Conservation (phyloP, 2,329 filamentous ascomycete genomes). For the Spiromastix sp. region DNA sequence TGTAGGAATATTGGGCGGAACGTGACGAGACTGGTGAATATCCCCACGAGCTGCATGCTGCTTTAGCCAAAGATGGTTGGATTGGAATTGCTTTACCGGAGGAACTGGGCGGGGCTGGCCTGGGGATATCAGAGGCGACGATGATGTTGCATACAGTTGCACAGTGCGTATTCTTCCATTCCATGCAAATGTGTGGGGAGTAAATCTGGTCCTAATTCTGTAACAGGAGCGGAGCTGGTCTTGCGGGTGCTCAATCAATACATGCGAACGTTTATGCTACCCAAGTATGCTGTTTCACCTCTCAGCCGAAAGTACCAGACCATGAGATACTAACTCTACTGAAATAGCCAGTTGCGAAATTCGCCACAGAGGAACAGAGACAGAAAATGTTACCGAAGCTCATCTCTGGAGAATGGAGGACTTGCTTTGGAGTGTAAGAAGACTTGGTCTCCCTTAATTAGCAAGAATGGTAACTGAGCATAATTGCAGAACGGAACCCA, state of each 20-base stretch:
- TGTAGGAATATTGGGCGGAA: slow-evolving; percentile 59
- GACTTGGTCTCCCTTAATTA: slow-evolving; percentile 1
- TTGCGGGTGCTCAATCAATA: slow-evolving; percentile 54
- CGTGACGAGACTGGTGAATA: slow-evolving; percentile 61
- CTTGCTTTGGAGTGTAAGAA: slow-evolving; percentile 61
- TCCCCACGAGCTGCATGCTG: slow-evolving; percentile 65
- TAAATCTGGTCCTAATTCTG: no score
- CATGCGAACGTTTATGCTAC: slow-evolving; percentile 50
- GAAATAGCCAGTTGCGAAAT: slow-evolving; percentile 51
- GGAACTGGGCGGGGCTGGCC: slow-evolving; percentile 59
- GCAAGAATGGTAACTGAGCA: neutral
- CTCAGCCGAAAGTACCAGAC: neutral
- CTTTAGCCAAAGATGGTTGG: slow-evolving; percentile 66
- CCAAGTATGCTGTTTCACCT: slow-evolving; percentile 37
- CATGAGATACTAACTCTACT: neutral
- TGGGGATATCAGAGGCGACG: slow-evolving; percentile 70
- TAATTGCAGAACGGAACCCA: slow-evolving; percentile 54
- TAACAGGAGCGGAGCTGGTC: slow-evolving; percentile 59
- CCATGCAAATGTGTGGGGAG: no score
- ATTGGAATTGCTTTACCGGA: slow-evolving; percentile 72
- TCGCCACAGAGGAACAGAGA: slow-evolving; percentile 57
- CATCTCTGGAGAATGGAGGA: slow-evolving; percentile 59
- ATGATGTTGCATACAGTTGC: slow-evolving; percentile 82
- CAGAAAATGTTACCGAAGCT: slow-evolving; percentile 57
- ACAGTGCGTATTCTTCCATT: slow-evolving; percentile 37